A percentile compares a stretch with the other conserved stretches of the same genome.
These are phyloP conservation scores for Picea abies DNA, from an alignment of 83 land plant genomes.

Conservation along the genomic window DNA sequence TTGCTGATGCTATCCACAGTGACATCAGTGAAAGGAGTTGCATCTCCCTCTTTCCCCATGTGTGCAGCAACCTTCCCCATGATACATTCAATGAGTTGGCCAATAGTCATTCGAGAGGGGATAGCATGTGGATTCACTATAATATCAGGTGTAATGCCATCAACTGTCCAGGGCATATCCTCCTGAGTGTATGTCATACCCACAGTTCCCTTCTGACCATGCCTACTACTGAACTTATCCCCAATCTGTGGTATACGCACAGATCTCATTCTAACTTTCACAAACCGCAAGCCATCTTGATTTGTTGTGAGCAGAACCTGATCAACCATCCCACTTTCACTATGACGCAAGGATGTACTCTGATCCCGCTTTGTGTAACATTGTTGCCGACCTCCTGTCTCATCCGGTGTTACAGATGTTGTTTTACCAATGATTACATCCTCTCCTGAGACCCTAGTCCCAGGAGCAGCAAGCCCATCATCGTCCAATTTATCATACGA, in stretches of 20 bases:
- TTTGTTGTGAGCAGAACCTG: slow-evolving; percentile 94
- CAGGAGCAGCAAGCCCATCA: slow-evolving; percentile 99
- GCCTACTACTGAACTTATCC: slow-evolving; percentile 98
- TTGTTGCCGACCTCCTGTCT: slow-evolving; percentile 80
- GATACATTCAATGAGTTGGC: slow-evolving; percentile 99
- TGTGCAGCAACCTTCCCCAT: too few relatives aligned
- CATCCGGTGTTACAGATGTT: slow-evolving; percentile 90
- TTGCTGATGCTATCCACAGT: too few relatives aligned
- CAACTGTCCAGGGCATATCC: slow-evolving; percentile 99
- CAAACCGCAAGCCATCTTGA: slow-evolving; percentile 96
- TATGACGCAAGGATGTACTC: slow-evolving; percentile 92
- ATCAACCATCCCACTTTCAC: slow-evolving; percentile 99
- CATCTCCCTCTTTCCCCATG: too few relatives aligned
- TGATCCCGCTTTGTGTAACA: slow-evolving; percentile 91
- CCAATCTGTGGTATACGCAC: slow-evolving; percentile 98
- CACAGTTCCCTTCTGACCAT: slow-evolving; percentile 99
- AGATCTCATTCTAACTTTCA: slow-evolving; percentile 92
- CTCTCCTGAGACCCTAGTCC: slow-evolving; percentile 96
- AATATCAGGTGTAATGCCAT: slow-evolving; percentile 98
- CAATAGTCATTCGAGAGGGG: slow-evolving; percentile 99
- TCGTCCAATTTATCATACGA: slow-evolving; percentile 99
- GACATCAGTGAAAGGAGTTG: too few relatives aligned
- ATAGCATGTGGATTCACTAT: slow-evolving; percentile 99
- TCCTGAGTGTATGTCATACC: slow-evolving; percentile 99
- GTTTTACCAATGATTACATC: slow-evolving; percentile 99